A percentile compares a stretch with the other conserved stretches of the same genome.
Evolutionary conservation across 164 flowering plant species (phyloP).

Genomic region (Vitis rupestris): DNA sequence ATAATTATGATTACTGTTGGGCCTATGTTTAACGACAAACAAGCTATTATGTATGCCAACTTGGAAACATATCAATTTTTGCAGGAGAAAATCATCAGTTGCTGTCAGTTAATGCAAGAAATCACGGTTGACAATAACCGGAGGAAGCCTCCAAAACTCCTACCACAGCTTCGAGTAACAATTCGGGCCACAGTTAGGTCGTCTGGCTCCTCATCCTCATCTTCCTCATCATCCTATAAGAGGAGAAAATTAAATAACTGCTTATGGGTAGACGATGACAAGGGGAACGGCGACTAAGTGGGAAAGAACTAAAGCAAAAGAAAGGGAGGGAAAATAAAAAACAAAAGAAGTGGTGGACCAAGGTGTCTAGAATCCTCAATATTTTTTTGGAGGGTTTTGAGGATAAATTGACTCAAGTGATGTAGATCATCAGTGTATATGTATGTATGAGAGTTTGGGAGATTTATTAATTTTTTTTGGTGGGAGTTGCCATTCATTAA

Average conservation of each 20-base stretch:
- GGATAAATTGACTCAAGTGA: constrained; percentile 28
- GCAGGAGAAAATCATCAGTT: constrained; percentile 74
- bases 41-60: constrained; percentile 15
- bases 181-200: constrained; percentile 36
- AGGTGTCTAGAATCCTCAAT: constrained; percentile 34
- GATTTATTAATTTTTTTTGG: constrained; percentile 19
- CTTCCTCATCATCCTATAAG: constrained; percentile 44
- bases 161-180: constrained; percentile 58
- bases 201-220: constrained; percentile 41
- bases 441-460: constrained; percentile 23
- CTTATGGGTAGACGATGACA: constrained; percentile 60
- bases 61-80: constrained; percentile 3
- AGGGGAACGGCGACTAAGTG: constrained; percentile 32
- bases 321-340: constrained; percentile 3
- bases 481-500: constrained; percentile 34
- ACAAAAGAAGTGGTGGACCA: constrained; percentile 30
- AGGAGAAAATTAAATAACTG: constrained; percentile 65
- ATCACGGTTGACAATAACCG: constrained; percentile 24
- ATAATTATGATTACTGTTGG: constrained; percentile 3
- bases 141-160: constrained; percentile 41
- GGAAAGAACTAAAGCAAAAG: background rate
- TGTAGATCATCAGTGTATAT: constrained; percentile 30
- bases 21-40: constrained; percentile 4
- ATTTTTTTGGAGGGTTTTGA: constrained; percentile 40
- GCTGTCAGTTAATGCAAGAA: constrained; percentile 61